A percentile compares a stretch with the other conserved stretches of the same genome.
phyloP scores from a whole-genome alignment of 1,284 basidiomycete species.

The Tilletia setariae region DNA sequence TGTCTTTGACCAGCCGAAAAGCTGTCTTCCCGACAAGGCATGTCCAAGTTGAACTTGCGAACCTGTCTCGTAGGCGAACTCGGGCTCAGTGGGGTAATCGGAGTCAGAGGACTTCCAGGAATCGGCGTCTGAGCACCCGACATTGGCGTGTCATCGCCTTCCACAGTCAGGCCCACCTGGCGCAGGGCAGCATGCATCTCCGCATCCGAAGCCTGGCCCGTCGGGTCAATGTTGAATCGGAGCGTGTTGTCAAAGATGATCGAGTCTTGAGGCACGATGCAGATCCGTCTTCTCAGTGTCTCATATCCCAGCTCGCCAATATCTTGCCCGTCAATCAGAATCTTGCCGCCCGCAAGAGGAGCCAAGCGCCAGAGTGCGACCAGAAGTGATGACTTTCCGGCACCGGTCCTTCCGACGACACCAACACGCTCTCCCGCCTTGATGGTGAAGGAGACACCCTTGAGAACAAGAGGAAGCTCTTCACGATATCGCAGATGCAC shows the following conservation, averaged over 20 bases:
- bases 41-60: conserved; percentile 11
- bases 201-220: conserved; percentile 62
- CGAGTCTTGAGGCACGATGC: conserved; percentile 85
- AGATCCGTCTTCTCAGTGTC: conserved; percentile 59
- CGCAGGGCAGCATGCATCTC: conserved; percentile 47
- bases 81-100: background rate
- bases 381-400: conserved; percentile 29
- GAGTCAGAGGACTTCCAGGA: no score
- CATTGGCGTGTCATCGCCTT: background rate
- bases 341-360: conserved; percentile 57
- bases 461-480: conserved; percentile 59
- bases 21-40: conserved; percentile 9
- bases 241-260: conserved; percentile 66
- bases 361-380: conserved; percentile 29
- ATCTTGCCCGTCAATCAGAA: conserved; percentile 34
- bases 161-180: conserved; percentile 19
- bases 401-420: conserved; percentile 43
- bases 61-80: background rate
- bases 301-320: conserved; percentile 64
- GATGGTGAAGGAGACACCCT: conserved; percentile 62
- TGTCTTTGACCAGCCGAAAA: conserved; percentile 61
- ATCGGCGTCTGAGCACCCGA: no score
- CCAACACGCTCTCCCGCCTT: conserved; percentile 38
- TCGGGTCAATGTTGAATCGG: conserved; percentile 69
- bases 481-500: conserved; percentile 65